Percentiles rank a stretch among this genome's conserved stretches.
phyloP scores from a whole-genome alignment of 305 asterid species.

The Lippia alba region DNA sequence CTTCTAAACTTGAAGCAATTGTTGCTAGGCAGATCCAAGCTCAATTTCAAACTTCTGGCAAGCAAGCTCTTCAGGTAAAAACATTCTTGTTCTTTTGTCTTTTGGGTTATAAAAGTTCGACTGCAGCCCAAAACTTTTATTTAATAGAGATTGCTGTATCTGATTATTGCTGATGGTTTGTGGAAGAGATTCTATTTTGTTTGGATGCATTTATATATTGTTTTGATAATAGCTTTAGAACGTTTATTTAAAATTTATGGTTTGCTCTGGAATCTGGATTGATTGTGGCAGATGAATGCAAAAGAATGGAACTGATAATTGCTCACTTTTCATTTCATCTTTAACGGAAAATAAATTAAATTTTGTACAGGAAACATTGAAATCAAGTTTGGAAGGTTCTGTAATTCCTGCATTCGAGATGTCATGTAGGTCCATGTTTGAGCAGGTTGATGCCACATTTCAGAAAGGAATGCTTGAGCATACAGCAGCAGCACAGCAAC shows the following conservation, averaged over 20 bases:
- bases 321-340: neutral
- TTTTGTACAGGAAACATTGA: conserved; percentile 72
- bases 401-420: conserved; percentile 87
- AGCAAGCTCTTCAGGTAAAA: conserved; percentile 87
- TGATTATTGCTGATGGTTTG: neutral
- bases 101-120: neutral
- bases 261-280: neutral
- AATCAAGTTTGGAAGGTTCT: conserved; percentile 76
- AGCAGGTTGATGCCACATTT: conserved; percentile 84
- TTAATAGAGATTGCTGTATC: neutral
- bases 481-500: conserved; percentile 69
- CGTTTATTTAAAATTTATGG: neutral
- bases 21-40: conserved; percentile 85
- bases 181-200: neutral
- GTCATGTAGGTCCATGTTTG: conserved; percentile 90
- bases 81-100: neutral
- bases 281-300: neutral
- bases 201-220: neutral
- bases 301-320: neutral
- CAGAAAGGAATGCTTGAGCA: conserved; percentile 93
- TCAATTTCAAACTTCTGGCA: conserved; percentile 93
- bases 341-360: neutral
- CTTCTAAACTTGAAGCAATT: conserved; percentile 76
- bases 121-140: neutral
- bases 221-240: neutral